Evolutionary conservation across 345 rosid genomes (phyloP), one percentile per base, ranked within the genome.

Genomic region (Murraya koenigii): DNA sequence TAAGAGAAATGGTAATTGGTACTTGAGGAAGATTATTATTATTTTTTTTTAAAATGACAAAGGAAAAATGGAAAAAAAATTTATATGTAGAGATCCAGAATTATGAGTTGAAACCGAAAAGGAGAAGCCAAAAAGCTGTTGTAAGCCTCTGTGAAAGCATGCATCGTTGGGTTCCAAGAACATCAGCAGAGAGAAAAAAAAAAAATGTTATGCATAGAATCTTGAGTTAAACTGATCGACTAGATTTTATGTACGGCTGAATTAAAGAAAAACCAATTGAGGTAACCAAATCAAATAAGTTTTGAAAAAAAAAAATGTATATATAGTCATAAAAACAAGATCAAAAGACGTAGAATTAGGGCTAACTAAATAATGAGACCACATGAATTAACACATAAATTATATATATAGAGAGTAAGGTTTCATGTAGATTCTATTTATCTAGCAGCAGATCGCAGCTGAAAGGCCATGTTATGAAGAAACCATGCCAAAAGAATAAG

Each of bases 341-440:
- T 55, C 61, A 58, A 75, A 69, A 52, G 22, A 70, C 41, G 44
- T 61, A 14, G 62, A 72, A 33, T 80, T 44, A 78, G 38, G 1
- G 49, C 44, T 61, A 58, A 59, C 44, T n/a, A n/a, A 36, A 25
- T n/a, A 22, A 54, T 35, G 56, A 77, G 66, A 65, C 23, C 30
- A 22, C 22, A 28, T 28, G 22, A 26, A 26, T 60, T 60, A 26
- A 44, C 49, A 44, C 13, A 44, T 44, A 44, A 44, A 10, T 44
- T 44, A 10, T 44, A 8, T 44, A 3, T 44, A 13, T 44, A 3
- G 11, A 14, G 4, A 0, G 17, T 44, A 44, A 44, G 49, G 8
- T 52, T 52, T 52, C 56, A 52, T 17, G 85, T 82, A 82, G 87
- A 76, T 75, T 81, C 82, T 62, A 62, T 52, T 66, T 69, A 35